These are phyloP conservation scores for Erysimum cheiri DNA, from an alignment of 441 rosid genomes.

Conservation along the genomic window DNA sequence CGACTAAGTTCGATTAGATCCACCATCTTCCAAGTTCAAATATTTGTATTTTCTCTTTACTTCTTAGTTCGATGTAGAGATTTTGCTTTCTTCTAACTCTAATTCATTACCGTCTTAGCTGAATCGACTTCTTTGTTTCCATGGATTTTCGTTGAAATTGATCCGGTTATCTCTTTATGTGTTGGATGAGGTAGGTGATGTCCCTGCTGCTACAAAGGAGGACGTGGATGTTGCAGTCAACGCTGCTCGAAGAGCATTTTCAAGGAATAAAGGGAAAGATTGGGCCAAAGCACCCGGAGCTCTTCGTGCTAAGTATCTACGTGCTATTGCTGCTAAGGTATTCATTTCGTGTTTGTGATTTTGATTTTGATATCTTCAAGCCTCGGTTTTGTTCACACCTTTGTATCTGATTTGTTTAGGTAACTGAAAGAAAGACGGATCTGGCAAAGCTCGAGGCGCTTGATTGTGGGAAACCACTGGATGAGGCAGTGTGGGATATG, in stretches of 20 bases:
- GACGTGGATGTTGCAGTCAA: conserved; percentile 93
- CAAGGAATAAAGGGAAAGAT: conserved; percentile 78
- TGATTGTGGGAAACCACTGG: conserved; percentile 92
- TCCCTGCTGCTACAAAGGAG: conserved; percentile 91
- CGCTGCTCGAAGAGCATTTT: conserved; percentile 81
- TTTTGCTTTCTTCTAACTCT: conserved; percentile 7
- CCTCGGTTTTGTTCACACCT: background rate
- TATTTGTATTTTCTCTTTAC: background rate
- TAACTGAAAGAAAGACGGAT: conserved; percentile 70
- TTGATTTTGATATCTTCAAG: conserved; percentile 20
- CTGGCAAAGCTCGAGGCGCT: conserved; percentile 84
- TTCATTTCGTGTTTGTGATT: background rate
- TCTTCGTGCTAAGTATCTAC: conserved; percentile 82
- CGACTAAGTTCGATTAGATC: background rate
- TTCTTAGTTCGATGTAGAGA: conserved; percentile 5
- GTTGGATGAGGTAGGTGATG: conserved; percentile 58
- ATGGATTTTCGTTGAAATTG: conserved; percentile 1
- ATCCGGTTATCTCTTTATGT: background rate
- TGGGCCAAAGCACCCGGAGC: conserved; percentile 89
- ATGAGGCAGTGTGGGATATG: conserved; percentile 93
- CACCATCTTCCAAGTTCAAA: background rate
- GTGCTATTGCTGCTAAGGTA: conserved; percentile 96
- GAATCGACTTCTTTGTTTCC: background rate
- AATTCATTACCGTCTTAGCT: background rate
- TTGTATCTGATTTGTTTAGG: conserved; percentile 48